These are phyloP conservation scores for Anacardium occidentale DNA, from an alignment of 345 rosid genomes.

Conservation along the genomic window DNA sequence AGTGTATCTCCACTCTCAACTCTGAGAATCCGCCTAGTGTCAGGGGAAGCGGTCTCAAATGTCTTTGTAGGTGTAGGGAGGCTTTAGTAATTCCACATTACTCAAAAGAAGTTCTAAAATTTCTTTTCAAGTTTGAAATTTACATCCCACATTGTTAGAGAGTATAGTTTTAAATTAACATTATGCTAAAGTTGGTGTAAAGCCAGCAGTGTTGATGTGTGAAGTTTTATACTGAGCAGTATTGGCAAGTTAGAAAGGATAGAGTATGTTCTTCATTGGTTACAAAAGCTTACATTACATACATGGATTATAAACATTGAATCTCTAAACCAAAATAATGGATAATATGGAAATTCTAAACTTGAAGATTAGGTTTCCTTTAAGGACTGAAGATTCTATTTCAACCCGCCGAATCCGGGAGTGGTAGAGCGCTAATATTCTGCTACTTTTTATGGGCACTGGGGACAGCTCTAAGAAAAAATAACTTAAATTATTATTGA, in stretches of 20 bases:
- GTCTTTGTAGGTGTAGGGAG: not conserved
- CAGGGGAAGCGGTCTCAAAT: slow-evolving; percentile 14
- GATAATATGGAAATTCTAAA: not conserved
- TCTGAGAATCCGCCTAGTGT: slow-evolving; percentile 4
- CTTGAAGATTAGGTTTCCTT: not conserved
- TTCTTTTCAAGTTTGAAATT: no score
- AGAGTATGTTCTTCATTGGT: no score
- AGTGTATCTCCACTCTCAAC: not conserved
- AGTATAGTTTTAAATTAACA: no score
- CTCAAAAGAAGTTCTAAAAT: not conserved
- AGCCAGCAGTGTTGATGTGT: no score
- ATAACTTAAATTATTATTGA: not conserved
- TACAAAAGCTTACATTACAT: no score
- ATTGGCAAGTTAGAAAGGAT: no score
- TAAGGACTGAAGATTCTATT: not conserved
- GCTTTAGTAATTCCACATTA: not conserved
- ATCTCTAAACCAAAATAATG: no score
- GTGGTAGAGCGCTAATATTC: not conserved
- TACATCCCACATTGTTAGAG: no score
- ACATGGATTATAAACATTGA: no score
- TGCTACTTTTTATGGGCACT: slow-evolving; percentile 19
- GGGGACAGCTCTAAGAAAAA: slow-evolving; percentile 5
- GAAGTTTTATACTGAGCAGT: no score
- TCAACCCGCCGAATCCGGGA: slow-evolving; percentile 19
- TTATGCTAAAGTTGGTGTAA: no score